Conservation (phyloP, 1,284 basidiomycete genomes). For the Fomitopsis betulina region DNA sequence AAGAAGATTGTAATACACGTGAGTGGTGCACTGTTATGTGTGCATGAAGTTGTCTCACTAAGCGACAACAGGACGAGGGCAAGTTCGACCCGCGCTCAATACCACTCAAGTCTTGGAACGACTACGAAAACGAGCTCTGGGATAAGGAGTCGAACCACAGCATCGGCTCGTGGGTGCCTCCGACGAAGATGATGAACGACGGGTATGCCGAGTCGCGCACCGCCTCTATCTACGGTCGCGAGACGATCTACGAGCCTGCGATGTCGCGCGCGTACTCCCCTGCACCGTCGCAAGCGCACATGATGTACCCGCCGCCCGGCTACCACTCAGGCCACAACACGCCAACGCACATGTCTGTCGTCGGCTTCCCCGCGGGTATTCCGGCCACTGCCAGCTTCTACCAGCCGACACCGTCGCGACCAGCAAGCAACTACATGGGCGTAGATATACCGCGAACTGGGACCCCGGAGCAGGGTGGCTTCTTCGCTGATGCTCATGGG, state of each 20-base stretch:
- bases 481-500: slow-evolving; percentile 28
- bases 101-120: slow-evolving; percentile 94
- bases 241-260: slow-evolving; percentile 72
- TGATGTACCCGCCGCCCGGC: slow-evolving; percentile 47
- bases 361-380: slow-evolving; percentile 31
- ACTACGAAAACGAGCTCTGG: slow-evolving; percentile 97
- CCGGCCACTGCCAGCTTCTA: slow-evolving; percentile 43
- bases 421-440: slow-evolving; percentile 72
- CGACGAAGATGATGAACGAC: slow-evolving; percentile 60
- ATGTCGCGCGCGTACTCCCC: slow-evolving; percentile 58
- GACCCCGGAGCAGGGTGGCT: slow-evolving; percentile 48
- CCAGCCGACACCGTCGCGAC: slow-evolving; percentile 62
- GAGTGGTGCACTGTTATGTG: slow-evolving; percentile 28
- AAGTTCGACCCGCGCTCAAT: slow-evolving; percentile 92
- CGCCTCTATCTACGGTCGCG: slow-evolving; percentile 75
- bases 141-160: slow-evolving; percentile 93
- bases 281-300: slow-evolving; percentile 57
- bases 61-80: slow-evolving; percentile 77
- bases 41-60: neutral
- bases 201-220: slow-evolving; percentile 72
- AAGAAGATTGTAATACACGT: slow-evolving; percentile 95
- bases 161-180: slow-evolving; percentile 81
- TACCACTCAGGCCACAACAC: slow-evolving; percentile 79
- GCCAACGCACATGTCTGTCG: slow-evolving; percentile 36
- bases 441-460: slow-evolving; percentile 52